Percentiles rank a stretch among this genome's conserved stretches.
phyloP scores from a whole-genome alignment of 2,329 filamentous ascomycete species.

The Fusarium tuaranense region DNA sequence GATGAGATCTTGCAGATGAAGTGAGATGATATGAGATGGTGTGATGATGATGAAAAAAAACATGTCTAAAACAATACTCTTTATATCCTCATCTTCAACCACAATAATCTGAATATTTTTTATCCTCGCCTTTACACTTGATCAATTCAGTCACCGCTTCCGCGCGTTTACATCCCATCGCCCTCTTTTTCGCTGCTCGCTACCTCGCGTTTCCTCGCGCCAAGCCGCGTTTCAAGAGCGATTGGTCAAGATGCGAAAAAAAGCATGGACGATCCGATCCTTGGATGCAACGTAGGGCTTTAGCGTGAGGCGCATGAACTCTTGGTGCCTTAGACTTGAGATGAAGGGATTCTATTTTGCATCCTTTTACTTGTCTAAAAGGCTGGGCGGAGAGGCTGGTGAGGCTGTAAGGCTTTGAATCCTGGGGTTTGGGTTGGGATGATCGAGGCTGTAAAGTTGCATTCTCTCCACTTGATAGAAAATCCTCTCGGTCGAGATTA shows the following conservation, averaged over 20 bases:
- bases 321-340: neutral
- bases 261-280: neutral
- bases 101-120: neutral
- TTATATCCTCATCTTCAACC: neutral
- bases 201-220: neutral
- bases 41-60: neutral
- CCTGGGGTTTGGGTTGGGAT: neutral
- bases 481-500: neutral
- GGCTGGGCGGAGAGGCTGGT: neutral
- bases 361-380: neutral
- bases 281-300: neutral
- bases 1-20: neutral
- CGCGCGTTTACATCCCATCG: neutral
- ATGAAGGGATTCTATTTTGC: neutral
- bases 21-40: neutral
- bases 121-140: neutral
- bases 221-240: neutral
- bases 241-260: neutral
- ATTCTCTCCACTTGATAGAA: neutral
- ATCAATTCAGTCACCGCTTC: neutral
- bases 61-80: neutral
- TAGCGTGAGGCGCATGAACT: neutral
- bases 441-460: neutral
- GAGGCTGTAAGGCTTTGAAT: neutral
- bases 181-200: neutral